phyloP scores from a whole-genome alignment of 805 yeast species.

The Isabelozyma gotoi region DNA sequence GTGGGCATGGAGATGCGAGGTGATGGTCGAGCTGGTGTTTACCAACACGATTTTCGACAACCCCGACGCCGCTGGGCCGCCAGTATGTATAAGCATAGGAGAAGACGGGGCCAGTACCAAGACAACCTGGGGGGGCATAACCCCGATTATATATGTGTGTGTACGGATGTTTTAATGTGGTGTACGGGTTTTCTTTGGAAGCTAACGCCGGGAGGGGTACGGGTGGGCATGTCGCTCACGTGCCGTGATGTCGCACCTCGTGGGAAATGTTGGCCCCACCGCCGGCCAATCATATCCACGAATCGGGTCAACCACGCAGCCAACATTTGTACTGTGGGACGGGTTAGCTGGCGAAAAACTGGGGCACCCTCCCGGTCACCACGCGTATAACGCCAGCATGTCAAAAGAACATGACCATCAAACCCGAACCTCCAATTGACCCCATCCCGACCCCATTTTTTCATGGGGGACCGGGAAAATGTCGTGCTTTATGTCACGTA shows the following conservation, averaged over 20 bases:
- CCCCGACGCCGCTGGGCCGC: neutral
- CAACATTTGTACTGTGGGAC: neutral
- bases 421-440: too few relatives aligned
- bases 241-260: neutral
- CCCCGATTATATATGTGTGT: neutral
- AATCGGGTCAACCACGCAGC: neutral
- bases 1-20: neutral
- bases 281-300: neutral
- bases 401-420: too few relatives aligned
- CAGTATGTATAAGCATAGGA: neutral
- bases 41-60: neutral
- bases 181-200: too few relatives aligned
- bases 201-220: neutral
- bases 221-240: neutral
- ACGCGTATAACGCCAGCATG: too few relatives aligned
- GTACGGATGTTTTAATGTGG: neutral
- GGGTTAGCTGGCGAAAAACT: too few relatives aligned
- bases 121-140: neutral
- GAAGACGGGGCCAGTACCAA: neutral
- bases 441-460: too few relatives aligned
- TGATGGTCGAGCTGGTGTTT: neutral
- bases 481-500: too few relatives aligned
- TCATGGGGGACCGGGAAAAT: too few relatives aligned
- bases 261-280: neutral
- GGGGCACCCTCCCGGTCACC: too few relatives aligned